A percentile compares a stretch with the other conserved stretches of the same genome.
These are phyloP conservation scores for Talaromyces nanjingensis DNA, from an alignment of 495 filamentous ascomycete species.

Conservation along the genomic window DNA sequence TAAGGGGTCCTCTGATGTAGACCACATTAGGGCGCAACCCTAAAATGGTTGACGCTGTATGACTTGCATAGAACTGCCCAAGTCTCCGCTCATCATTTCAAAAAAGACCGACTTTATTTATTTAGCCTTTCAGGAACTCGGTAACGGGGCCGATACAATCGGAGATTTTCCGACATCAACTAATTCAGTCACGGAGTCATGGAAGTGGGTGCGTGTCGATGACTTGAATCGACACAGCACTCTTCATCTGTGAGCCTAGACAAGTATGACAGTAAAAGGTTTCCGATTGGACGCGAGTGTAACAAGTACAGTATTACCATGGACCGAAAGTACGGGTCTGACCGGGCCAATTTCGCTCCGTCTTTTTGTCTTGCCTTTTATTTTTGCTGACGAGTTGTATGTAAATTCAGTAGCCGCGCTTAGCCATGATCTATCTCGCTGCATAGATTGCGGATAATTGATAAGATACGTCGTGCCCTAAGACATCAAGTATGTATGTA, in stretches of 20 bases:
- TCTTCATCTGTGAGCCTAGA: neutral
- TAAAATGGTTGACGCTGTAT: neutral
- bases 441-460: neutral
- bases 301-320: neutral
- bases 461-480: neutral
- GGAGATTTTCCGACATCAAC: neutral
- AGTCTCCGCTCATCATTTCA: neutral
- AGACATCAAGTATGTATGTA: too few relatives aligned
- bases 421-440: neutral
- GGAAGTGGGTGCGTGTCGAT: too few relatives aligned
- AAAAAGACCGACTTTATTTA: neutral
- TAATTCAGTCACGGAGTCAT: neutral
- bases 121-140: neutral
- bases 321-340: neutral
- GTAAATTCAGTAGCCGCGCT: neutral
- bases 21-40: neutral
- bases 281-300: neutral
- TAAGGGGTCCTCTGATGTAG: neutral
- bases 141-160: neutral
- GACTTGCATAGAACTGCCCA: neutral
- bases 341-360: neutral
- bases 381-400: neutral
- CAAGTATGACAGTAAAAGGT: neutral
- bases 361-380: neutral
- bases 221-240: too few relatives aligned